Base-by-base conservation (phyloP, 2,329 filamentous ascomycete species). In the Xylaria hypoxylon region DNA sequence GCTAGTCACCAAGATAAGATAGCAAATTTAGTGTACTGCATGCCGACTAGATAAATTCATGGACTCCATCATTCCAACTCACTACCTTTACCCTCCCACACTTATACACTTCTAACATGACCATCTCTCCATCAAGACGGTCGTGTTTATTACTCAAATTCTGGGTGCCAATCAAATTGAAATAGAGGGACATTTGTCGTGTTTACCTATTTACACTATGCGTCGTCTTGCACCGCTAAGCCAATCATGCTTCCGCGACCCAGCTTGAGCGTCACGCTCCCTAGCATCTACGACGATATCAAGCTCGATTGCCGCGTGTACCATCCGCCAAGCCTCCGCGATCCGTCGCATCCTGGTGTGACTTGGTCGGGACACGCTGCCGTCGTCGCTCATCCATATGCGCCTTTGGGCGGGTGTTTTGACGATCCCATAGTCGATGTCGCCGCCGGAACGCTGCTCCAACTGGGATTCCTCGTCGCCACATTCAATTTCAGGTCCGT, bases 401-500 rank as follows among this genome's bases (percentile, higher is more conserved):
- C 93, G 38, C 90, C 93, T 0, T 82, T 98, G 58, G 96, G 96
- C 4, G 96, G 95, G 5, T 89, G 84, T 77, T 96, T 89, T 76
- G 92, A 98, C 76, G 94, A 98, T 76, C 86, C 87, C 0, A 85
- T 97, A 0, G 90, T 98, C 1, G 84, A 87, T n/a, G 82, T 88
- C 8, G 80, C 92, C 2, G 88, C 87, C 0, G 81, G 82, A 1
- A 85, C 90, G 64, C 82, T 97, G 51, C 78, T 97, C n/a, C 81
- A 85, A 4, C 80, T 84, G 59, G 92, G 92, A 1, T 96, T 88
- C 74, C 77, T 97, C 1, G 91, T 97, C 2, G 90, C 86, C 7
- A 97, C 93, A 0, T 97, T 98, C 79, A 97, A 98, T 76, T 97
- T 98, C 77, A 87, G 94, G 92, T 74, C 22, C 17, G 70, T 68